Base-by-base conservation (phyloP, 2,329 filamentous ascomycete species). In the Sporothrix globosa region DNA sequence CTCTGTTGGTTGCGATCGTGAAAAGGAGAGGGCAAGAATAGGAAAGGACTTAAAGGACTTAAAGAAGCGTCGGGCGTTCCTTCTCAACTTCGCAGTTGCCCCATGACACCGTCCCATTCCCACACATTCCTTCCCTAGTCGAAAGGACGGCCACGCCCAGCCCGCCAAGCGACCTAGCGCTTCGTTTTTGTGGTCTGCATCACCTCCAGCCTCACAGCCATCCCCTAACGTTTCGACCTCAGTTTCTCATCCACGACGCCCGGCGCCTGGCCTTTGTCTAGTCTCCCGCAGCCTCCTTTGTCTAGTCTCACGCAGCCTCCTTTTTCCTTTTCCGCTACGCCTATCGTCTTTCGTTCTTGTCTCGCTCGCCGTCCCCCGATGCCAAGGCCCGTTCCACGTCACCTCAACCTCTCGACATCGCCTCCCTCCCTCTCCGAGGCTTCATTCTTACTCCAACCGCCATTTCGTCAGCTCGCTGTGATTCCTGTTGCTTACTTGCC, bases 221-320 rank as follows among this genome's bases (percentile, higher is more conserved):
- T 21, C 48, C 46, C 46, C 41, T 21, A 39, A 48, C 52, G 34
- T 68, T 58, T 46, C 50, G n/a, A 21, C 65, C 19, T 44, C 50
- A n/a, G 30, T 44, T 54, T 76, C 75, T 66, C 63, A 39, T 50
- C 50, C 63, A 10, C 53, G 5, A 41, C 27, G 44, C 44, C 41
- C 60, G 17, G 77, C 74, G 72, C 70, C 70, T 50, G 50, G 30
- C n/a, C 6, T 1, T 34, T 14, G 46, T 63, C 21, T 50, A 19
- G 41, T 50, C 41, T 69, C n/a, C n/a, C n/a, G n/a, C n/a, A n/a
- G n/a, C n/a, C n/a, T n/a, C n/a, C 7, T 1, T 39, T 14, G 46
- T 63, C 24, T 50, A 19, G 41, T 52, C 41, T 63, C 56, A 13
- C 6, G 5, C 27, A 9, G 4, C 30, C 11, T 21, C 34, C 30